These are phyloP conservation scores for Sclerotinia sclerotiorum DNA, from an alignment of 2,329 filamentous ascomycete genomes.

Conservation along the genomic window DNA sequence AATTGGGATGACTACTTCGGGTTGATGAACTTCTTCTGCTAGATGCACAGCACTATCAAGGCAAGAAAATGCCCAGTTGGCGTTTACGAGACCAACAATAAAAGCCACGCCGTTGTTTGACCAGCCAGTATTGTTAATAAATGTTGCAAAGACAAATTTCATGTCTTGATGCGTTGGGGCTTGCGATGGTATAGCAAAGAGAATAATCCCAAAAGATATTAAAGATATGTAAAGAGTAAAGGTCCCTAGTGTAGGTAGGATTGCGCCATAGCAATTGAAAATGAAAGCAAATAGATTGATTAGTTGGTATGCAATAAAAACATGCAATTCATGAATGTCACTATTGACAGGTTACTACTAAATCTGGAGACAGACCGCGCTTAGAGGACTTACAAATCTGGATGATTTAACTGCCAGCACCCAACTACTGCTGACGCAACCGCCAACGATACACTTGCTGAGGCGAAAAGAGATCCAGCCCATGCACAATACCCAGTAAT, in stretches of 20 bases:
- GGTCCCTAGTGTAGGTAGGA: slow-evolving; percentile 18
- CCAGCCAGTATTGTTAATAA: slow-evolving; percentile 25
- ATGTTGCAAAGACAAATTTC: slow-evolving; percentile 25
- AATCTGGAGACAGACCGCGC: neutral
- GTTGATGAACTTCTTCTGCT: slow-evolving; percentile 23
- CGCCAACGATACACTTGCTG: slow-evolving; percentile 18
- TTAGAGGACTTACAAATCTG: slow-evolving; percentile 14
- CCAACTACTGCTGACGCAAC: slow-evolving; percentile 20
- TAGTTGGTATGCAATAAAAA: slow-evolving; percentile 21
- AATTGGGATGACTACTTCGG: slow-evolving; percentile 20
- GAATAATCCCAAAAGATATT: slow-evolving; percentile 14
- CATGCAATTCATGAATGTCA: slow-evolving; percentile 13
- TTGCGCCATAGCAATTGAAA: slow-evolving; percentile 20
- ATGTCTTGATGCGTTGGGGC: slow-evolving; percentile 21
- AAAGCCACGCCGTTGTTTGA: slow-evolving; percentile 23
- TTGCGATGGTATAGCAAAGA: slow-evolving; percentile 11
- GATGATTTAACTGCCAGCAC: slow-evolving; percentile 19
- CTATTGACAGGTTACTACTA: neutral
- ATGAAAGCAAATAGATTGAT: slow-evolving; percentile 19
- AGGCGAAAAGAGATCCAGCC: slow-evolving; percentile 21
- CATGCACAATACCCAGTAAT: slow-evolving; percentile 22
- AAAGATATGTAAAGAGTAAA: slow-evolving; percentile 21
- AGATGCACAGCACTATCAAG: slow-evolving; percentile 22
- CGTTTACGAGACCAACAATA: slow-evolving; percentile 21
- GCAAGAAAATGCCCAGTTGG: slow-evolving; percentile 23